phyloP scores from a whole-genome alignment of 2,329 filamentous ascomycete genomes.

The Alternaria sp. region DNA sequence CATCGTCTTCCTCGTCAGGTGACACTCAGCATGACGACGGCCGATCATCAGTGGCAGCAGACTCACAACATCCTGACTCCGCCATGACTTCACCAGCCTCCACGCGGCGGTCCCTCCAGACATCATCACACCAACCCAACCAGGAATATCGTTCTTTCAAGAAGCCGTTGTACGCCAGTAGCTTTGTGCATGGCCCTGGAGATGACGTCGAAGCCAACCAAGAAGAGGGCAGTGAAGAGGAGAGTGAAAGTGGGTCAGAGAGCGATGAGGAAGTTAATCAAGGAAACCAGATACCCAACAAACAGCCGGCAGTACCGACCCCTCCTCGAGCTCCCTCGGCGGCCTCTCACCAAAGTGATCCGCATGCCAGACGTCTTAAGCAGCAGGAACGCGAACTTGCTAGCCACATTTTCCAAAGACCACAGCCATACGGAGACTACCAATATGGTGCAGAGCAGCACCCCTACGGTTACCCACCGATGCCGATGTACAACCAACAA shows the following conservation, averaged over 20 bases:
- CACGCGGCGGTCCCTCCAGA: slow-evolving; percentile 19
- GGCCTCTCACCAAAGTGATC: slow-evolving; percentile 33
- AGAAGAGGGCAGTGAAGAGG: slow-evolving; percentile 14
- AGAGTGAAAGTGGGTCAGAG: slow-evolving; percentile 15
- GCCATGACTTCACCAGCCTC: slow-evolving; percentile 41
- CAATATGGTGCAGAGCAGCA: slow-evolving; percentile 36
- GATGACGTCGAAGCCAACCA: slow-evolving; percentile 18
- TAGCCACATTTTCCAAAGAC: slow-evolving; percentile 45
- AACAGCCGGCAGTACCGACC: slow-evolving; percentile 22
- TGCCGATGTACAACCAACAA: slow-evolving; percentile 39
- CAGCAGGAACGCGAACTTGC: slow-evolving; percentile 43
- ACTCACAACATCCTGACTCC: slow-evolving; percentile 27
- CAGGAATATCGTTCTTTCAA: slow-evolving; percentile 27
- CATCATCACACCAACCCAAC: slow-evolving; percentile 14
- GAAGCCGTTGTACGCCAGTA: slow-evolving; percentile 42
- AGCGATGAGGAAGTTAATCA: slow-evolving; percentile 28
- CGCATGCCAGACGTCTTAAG: slow-evolving; percentile 34
- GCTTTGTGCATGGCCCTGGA: slow-evolving; percentile 38
- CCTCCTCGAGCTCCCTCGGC: slow-evolving; percentile 31
- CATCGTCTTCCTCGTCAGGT: slow-evolving; percentile 26
- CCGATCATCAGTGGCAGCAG: slow-evolving; percentile 33
- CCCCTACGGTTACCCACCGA: slow-evolving; percentile 27
- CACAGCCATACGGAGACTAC: slow-evolving; percentile 43
- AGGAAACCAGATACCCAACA: slow-evolving; percentile 11
- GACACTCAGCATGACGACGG: slow-evolving; percentile 26